phyloP scores from a whole-genome alignment of 352 stramenopile genomes.

The Plasmopara viticola region DNA sequence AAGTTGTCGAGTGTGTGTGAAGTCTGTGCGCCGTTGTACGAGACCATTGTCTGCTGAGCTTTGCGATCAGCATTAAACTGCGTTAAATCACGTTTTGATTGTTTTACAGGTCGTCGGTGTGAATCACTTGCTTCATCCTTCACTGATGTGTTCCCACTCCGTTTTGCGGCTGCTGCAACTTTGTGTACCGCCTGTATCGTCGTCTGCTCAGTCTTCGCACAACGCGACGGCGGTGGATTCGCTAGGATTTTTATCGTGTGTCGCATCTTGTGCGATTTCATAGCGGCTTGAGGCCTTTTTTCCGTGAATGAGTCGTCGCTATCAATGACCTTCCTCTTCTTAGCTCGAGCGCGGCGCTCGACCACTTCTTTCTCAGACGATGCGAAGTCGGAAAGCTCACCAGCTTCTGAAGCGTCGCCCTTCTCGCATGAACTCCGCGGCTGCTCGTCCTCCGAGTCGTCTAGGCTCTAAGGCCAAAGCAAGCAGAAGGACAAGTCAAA shows the following conservation, averaged over 20 bases:
- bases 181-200: conserved; percentile 14
- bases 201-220: conserved; percentile 11
- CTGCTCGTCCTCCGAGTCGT: conserved; percentile 42
- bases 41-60: conserved; percentile 6
- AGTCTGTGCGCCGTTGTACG: conserved; percentile 21
- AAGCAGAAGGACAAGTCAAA: conserved; percentile 19
- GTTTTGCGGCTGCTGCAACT: conserved; percentile 17
- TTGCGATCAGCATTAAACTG: conserved; percentile 22
- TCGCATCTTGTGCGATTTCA: conserved; percentile 27
- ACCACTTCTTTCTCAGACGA: conserved; percentile 29
- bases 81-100: conserved; percentile 39
- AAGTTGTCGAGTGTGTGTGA: conserved; percentile 74
- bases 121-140: conserved; percentile 34
- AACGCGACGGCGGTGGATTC: conserved; percentile 1
- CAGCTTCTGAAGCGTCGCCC: conserved; percentile 31
- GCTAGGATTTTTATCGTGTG: conserved; percentile 13
- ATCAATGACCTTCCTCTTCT: conserved; percentile 48
- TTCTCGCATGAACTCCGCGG: conserved; percentile 27
- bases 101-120: conserved; percentile 68
- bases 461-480: conserved; percentile 23
- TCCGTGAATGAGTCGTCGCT: conserved; percentile 53
- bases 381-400: conserved; percentile 26
- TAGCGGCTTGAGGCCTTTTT: conserved; percentile 11
- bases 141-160: conserved; percentile 4
- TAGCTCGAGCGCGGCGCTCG: conserved; percentile 17